Evolutionary conservation across 345 rosid species (phyloP).

Genomic region (Brassica napus): Da-Ae NC_063450.1:19110001-19110500

Average conservation of each 20-base stretch:
- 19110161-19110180: background rate
- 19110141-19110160: slow-evolving; percentile 49
- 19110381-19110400: background rate
- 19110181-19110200: background rate
- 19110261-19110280: slow-evolving; percentile 51
- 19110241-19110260: slow-evolving; percentile 87
- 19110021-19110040: slow-evolving; percentile 68
- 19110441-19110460: slow-evolving; percentile 10
- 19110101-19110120: slow-evolving; percentile 72
- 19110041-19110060: slow-evolving; percentile 54
- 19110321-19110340: slow-evolving; percentile 80
- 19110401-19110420: slow-evolving; percentile 1
- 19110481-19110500: slow-evolving; percentile 29
- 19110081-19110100: slow-evolving; percentile 56
- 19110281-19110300: slow-evolving; percentile 62
- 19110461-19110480: background rate
- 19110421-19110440: background rate
- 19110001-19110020: slow-evolving; percentile 75
- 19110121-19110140: slow-evolving; percentile 64
- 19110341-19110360: slow-evolving; percentile 92
- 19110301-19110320: slow-evolving; percentile 59
- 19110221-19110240: slow-evolving; percentile 59
- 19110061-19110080: slow-evolving; percentile 54
- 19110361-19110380: slow-evolving; percentile 58
- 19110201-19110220: background rate